Evolutionary conservation across 2,329 filamentous ascomycete species (phyloP).

Genomic region (Hypoxylon sp.): DNA sequence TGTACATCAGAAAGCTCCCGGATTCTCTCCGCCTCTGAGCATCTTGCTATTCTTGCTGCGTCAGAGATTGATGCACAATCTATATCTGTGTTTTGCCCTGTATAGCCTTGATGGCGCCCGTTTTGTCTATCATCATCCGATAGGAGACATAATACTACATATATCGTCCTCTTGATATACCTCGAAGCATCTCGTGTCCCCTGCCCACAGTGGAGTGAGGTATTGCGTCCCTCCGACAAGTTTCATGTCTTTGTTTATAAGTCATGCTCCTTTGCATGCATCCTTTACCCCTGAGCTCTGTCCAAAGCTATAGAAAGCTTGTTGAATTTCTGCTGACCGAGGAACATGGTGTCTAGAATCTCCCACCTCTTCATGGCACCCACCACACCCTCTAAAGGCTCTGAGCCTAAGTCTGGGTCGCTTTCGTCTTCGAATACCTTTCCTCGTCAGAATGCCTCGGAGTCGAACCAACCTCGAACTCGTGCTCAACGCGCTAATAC

Average conservation of each 20-base stretch:
- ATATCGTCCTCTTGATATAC: conserved; percentile 31
- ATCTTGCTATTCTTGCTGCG: background rate
- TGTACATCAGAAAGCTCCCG: conserved; percentile 11
- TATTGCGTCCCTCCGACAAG: conserved; percentile 37
- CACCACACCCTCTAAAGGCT: conserved; percentile 45
- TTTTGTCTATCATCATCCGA: conserved; percentile 34
- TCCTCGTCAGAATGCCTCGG: conserved; percentile 45
- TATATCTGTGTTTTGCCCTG: conserved; percentile 17
- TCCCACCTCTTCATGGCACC: conserved; percentile 48
- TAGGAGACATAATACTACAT: conserved; percentile 34
- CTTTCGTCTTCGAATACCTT: conserved; percentile 52
- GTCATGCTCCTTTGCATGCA: conserved; percentile 9
- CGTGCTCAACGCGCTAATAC: conserved; percentile 64
- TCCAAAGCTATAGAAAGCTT: conserved; percentile 20
- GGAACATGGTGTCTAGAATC: conserved; percentile 29
- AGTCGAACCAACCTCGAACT: conserved; percentile 54
- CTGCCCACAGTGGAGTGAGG: conserved; percentile 36
- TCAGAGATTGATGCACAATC: conserved; percentile 21
- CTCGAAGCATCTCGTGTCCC: conserved; percentile 29
- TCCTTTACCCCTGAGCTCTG: conserved; percentile 8
- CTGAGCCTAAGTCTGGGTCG: conserved; percentile 49
- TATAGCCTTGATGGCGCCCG: conserved; percentile 30
- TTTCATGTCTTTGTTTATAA: conserved; percentile 34
- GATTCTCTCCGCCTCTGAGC: background rate
- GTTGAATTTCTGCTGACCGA: background rate